Conservation (phyloP, 306 rosid species). For the Trifolium subterraneum region DNA sequence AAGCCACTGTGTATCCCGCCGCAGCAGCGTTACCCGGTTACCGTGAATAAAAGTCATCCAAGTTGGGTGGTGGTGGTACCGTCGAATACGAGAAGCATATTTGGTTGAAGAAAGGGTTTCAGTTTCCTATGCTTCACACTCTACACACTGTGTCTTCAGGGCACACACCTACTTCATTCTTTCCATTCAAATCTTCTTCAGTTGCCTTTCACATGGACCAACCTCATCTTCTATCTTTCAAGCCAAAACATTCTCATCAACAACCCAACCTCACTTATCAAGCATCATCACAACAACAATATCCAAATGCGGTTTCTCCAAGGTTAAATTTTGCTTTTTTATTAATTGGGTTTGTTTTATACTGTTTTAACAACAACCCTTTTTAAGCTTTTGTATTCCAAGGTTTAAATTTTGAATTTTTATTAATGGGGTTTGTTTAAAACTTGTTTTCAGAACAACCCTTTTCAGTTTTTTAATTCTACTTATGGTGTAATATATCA, state of each 20-base stretch:
- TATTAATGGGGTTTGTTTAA: too few relatives aligned
- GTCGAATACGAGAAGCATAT: too few relatives aligned
- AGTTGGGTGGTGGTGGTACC: too few relatives aligned
- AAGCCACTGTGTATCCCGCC: too few relatives aligned
- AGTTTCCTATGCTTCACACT: slow-evolving; percentile 20
- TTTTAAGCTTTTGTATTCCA: background rate
- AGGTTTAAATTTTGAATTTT: too few relatives aligned
- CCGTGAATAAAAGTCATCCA: too few relatives aligned
- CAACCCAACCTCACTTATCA: slow-evolving; percentile 22
- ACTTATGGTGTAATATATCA: background rate
- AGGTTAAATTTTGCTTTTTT: slow-evolving; percentile 29
- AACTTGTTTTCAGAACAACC: too few relatives aligned
- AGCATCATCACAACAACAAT: slow-evolving; percentile 22
- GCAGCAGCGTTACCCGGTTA: too few relatives aligned
- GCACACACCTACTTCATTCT: slow-evolving; percentile 28
- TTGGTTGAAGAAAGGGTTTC: too few relatives aligned
- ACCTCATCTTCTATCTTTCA: slow-evolving; percentile 1
- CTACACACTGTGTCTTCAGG: slow-evolving; percentile 36
- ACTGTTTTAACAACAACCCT: background rate
- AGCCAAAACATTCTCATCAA: slow-evolving; percentile 33
- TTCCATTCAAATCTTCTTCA: slow-evolving; percentile 41
- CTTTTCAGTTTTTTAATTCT: background rate
- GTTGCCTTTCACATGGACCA: slow-evolving; percentile 38
- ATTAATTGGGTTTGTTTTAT: background rate
- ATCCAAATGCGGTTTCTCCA: slow-evolving; percentile 29